These are phyloP conservation scores for Ascochyta clinopodiicola DNA, from an alignment of 2,329 filamentous ascomycete species.

Conservation along the genomic window DNA sequence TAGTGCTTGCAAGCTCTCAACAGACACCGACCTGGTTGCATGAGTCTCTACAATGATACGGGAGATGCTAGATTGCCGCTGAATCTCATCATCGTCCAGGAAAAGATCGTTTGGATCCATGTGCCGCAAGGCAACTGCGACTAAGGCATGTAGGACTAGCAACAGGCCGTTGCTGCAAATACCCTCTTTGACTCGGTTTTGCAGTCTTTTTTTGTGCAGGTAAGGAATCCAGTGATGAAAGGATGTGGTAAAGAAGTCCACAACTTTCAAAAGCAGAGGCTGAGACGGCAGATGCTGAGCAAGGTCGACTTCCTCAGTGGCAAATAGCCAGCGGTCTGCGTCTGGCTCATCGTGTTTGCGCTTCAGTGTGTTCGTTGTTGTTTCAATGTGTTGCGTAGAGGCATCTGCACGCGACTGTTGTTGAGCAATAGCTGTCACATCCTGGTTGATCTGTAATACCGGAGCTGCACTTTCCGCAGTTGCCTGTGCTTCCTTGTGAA, in stretches of 20 bases:
- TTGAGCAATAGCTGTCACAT: background rate
- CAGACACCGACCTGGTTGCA: slow-evolving; percentile 33
- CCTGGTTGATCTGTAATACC: background rate
- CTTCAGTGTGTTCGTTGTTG: slow-evolving; percentile 28
- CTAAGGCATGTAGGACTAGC: slow-evolving; percentile 39
- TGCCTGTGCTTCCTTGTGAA: background rate
- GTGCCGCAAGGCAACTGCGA: slow-evolving; percentile 38
- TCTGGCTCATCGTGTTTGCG: slow-evolving; percentile 30
- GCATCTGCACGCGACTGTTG: background rate
- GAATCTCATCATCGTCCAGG: slow-evolving; percentile 36
- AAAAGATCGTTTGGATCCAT: slow-evolving; percentile 31
- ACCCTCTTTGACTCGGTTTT: slow-evolving; percentile 28
- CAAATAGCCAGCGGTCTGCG: slow-evolving; percentile 25
- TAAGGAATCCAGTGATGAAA: slow-evolving; percentile 48
- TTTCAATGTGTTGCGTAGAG: background rate
- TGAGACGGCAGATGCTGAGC: slow-evolving; percentile 37
- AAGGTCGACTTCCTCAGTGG: slow-evolving; percentile 30
- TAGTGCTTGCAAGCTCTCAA: slow-evolving; percentile 40
- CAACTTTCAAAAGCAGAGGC: slow-evolving; percentile 33
- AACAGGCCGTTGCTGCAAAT: slow-evolving; percentile 23
- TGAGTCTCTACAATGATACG: slow-evolving; percentile 41
- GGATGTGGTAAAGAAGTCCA: slow-evolving; percentile 39
- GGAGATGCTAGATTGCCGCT: slow-evolving; percentile 33
- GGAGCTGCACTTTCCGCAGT: background rate
- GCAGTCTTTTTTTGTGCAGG: slow-evolving; percentile 40